Conservation (phyloP, 2,329 filamentous ascomycete species). For the Fusarium begoniae region DNA sequence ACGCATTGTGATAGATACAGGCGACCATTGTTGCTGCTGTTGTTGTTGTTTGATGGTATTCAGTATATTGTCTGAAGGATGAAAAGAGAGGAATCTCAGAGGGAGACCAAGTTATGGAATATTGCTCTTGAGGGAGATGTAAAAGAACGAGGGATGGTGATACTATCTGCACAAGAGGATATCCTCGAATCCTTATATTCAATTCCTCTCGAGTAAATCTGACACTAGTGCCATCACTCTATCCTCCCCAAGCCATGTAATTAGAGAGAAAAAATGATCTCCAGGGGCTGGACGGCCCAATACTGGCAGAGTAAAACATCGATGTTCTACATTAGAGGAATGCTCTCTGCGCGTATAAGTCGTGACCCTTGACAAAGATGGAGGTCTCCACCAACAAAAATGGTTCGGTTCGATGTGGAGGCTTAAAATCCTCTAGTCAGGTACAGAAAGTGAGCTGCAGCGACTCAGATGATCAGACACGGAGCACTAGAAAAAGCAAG, state of each 20-base stretch:
- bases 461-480: constrained; percentile 34
- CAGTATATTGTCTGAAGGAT: constrained; percentile 9
- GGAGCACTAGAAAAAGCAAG: constrained; percentile 14
- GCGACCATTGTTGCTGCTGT: constrained; percentile 26
- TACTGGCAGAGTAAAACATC: constrained; percentile 27
- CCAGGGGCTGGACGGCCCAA: constrained; percentile 31
- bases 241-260: constrained; percentile 29
- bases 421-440: constrained; percentile 17
- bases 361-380: constrained; percentile 22
- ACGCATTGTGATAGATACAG: constrained; percentile 25
- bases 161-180: constrained; percentile 25
- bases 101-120: constrained; percentile 9
- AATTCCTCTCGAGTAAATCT: constrained; percentile 23
- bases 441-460: constrained; percentile 8
- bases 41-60: constrained; percentile 1
- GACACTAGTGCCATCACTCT: constrained; percentile 7
- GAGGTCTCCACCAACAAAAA: constrained; percentile 1
- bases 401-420: neutral
- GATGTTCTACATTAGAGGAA: constrained; percentile 28
- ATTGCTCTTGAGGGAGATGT: constrained; percentile 24
- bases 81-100: neutral
- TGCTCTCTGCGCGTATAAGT: constrained; percentile 33
- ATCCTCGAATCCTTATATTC: constrained; percentile 35
- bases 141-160: constrained; percentile 15
- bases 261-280: constrained; percentile 5